phyloP scores from a whole-genome alignment of 108 stramenopile species.

The Skeletonema costatum region DNA sequence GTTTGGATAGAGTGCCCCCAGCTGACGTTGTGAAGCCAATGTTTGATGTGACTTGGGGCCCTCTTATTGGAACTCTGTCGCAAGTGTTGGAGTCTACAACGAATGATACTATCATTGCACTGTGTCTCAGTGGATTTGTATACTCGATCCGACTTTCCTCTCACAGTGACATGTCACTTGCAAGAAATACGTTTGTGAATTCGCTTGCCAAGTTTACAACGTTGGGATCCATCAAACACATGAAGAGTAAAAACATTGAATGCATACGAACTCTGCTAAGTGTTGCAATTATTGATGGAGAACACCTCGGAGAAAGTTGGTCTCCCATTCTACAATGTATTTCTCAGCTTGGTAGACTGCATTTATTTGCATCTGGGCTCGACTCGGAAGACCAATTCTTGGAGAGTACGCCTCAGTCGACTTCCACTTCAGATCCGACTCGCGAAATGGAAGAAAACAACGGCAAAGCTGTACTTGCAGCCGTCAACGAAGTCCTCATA shows the following conservation, averaged over 20 bases:
- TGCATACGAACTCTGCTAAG: slow-evolving; percentile 91
- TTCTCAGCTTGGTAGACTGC: slow-evolving; percentile 89
- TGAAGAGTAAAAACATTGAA: slow-evolving; percentile 95
- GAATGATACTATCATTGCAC: slow-evolving; percentile 76
- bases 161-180: slow-evolving; percentile 80
- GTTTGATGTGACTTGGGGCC: slow-evolving; percentile 99
- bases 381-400: slow-evolving; percentile 92
- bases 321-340: slow-evolving; percentile 94
- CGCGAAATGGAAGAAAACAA: slow-evolving; percentile 82
- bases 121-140: slow-evolving; percentile 87
- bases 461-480: slow-evolving; percentile 76
- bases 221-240: slow-evolving; percentile 88
- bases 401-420: slow-evolving; percentile 40
- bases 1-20: slow-evolving; percentile 62
- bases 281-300: slow-evolving; percentile 93
- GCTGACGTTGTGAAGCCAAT: slow-evolving; percentile 88
- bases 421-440: slow-evolving; percentile 37
- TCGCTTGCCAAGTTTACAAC: slow-evolving; percentile 95
- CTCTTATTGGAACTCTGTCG: slow-evolving; percentile 91
- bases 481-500: slow-evolving; percentile 86
- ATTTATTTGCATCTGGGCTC: slow-evolving; percentile 81
- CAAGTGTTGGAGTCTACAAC: slow-evolving; percentile 87
- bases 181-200: slow-evolving; percentile 95
- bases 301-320: slow-evolving; percentile 96
- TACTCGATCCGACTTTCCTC: slow-evolving; percentile 82